Evolutionary conservation across 2,329 filamentous ascomycete species (phyloP), one percentile per base, ranked within the genome.

Genomic region (Colletotrichum tofieldiae): DNA sequence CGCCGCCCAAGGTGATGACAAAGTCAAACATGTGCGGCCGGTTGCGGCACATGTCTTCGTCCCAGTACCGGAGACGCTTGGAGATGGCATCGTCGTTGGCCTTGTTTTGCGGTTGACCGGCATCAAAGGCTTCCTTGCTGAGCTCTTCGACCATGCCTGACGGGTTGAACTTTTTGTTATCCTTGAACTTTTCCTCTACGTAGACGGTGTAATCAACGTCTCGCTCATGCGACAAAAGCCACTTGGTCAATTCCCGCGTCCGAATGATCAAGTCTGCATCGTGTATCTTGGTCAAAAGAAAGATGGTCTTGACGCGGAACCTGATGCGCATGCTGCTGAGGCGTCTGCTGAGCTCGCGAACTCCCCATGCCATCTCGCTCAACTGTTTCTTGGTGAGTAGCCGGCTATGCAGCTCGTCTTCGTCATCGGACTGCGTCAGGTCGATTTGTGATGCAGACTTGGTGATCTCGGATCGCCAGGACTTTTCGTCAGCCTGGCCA

Each of bases 341-440:
- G 72, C 94, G 93, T 78, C 97, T 93, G 39, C 94, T 96, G 71
- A 99, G 85, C 82, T 98, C 94, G 59, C 96, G 89, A 70, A 98
- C 96, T 35, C 96, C 95, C 91, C 96, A 95, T 0, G 96, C 95
- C 96, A 99, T 98, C 77, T 98, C 96, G 18, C 93, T 95, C 52
- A 99, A 87, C 82, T 99, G 94, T 81, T 94, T 95, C 85, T 98
- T 98, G 1, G 95, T 98, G 76, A 98, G 87, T 61, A 98, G 89
- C n/a, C 96, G 89, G 71, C 88, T 91, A 77, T 89, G 87, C 52
- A 88, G 76, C 37, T 78, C 74, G 37, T 67, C 73, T 11, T 82
- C 79, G 35, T 81, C 79, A 70, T 81, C 73, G 9, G 67, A 29
- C n/a, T 73, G 55, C 32, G 59, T 29, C 14, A 85, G 78, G 70